A percentile compares a stretch with the other conserved stretches of the same genome.
phyloP scores from a whole-genome alignment of 2,329 filamentous ascomycete genomes.

The Tolypocladium nubicola region DNA sequence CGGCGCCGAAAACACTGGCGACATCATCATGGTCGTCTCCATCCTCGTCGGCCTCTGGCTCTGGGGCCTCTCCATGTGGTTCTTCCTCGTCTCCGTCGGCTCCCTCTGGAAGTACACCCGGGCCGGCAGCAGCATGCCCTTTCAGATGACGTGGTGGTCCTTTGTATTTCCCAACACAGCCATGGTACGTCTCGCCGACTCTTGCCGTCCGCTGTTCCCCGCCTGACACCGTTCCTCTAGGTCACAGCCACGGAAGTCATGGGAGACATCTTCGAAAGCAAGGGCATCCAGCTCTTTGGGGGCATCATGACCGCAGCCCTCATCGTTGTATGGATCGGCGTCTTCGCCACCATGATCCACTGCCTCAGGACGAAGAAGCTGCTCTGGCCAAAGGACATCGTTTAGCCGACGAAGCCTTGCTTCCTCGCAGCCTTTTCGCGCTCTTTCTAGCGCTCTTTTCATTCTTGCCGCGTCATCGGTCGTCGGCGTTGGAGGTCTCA shows the following conservation, averaged over 20 bases:
- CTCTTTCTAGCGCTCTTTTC: not conserved
- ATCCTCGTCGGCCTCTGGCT: constrained; percentile 66
- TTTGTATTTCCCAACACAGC: constrained; percentile 78
- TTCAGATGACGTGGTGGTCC: constrained; percentile 79
- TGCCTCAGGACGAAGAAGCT: constrained; percentile 57
- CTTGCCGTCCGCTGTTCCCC: not conserved
- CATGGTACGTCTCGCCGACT: constrained; percentile 26
- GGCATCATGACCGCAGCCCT: constrained; percentile 57
- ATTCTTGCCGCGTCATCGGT: not conserved
- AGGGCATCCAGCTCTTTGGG: constrained; percentile 54
- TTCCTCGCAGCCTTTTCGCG: not conserved
- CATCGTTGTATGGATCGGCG: constrained; percentile 55
- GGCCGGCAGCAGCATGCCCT: constrained; percentile 49
- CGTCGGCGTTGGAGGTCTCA: not conserved
- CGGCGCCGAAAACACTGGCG: constrained; percentile 28
- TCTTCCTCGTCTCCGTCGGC: constrained; percentile 70
- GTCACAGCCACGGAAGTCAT: constrained; percentile 65
- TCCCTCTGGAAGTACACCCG: constrained; percentile 60
- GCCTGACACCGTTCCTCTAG: constrained; percentile 6
- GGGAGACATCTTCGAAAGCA: constrained; percentile 47
- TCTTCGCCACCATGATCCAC: constrained; percentile 60
- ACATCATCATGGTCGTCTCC: constrained; percentile 35
- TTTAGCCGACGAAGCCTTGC: not conserved
- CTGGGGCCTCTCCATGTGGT: constrained; percentile 76
- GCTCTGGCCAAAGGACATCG: constrained; percentile 60